phyloP scores from a whole-genome alignment of 208 protist species.

The Crithidia expoeki region DNA sequence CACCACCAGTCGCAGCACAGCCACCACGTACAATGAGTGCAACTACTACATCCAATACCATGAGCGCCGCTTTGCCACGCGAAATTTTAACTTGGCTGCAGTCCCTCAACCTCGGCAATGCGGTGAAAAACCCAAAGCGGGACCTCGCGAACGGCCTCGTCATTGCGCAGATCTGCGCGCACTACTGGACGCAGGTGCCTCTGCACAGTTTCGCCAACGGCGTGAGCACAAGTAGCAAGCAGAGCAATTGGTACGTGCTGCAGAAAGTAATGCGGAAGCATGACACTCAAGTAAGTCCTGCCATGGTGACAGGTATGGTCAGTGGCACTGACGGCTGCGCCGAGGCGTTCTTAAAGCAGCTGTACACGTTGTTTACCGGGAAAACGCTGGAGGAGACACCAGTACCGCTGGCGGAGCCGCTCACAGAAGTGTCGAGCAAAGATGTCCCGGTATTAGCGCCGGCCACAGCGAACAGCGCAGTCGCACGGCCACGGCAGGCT shows the following conservation, averaged over 20 bases:
- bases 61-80: constrained; percentile 60
- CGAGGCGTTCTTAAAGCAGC: constrained; percentile 66
- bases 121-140: constrained; percentile 81
- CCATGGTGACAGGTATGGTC: constrained; percentile 86
- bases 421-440: constrained; percentile 30
- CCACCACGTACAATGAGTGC: background rate
- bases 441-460: constrained; percentile 26
- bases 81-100: constrained; percentile 93
- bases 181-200: constrained; percentile 88
- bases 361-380: constrained; percentile 85
- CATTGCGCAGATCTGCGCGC: constrained; percentile 92
- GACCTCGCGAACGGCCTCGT: constrained; percentile 94
- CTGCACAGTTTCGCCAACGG: constrained; percentile 94
- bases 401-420: constrained; percentile 52
- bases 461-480: constrained; percentile 20
- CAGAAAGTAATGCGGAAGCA: constrained; percentile 69
- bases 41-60: background rate
- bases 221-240: constrained; percentile 62
- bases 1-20: background rate
- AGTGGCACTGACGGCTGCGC: constrained; percentile 69
- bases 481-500: constrained; percentile 7
- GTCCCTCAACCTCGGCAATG: constrained; percentile 78
- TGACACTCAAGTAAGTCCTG: constrained; percentile 62
- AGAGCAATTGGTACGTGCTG: constrained; percentile 90
- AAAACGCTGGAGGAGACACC: constrained; percentile 27